Evolutionary conservation across 805 yeast genomes (phyloP), one percentile per base, ranked within the genome.

Genomic region (Kazachstania taianensis): DNA sequence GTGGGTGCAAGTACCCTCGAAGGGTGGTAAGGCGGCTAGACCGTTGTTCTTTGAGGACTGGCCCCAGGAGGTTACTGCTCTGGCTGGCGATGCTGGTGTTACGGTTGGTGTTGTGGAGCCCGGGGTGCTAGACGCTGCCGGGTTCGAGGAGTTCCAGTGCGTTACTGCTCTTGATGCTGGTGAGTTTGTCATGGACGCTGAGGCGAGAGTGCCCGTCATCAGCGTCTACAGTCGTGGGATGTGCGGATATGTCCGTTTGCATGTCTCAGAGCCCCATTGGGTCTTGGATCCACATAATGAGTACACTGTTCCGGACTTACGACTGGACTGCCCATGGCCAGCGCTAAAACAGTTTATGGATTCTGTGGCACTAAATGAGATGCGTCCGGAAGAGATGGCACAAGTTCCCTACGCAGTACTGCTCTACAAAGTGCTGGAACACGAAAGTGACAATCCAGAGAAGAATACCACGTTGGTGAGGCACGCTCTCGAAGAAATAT

Each of bases 201-300:
- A n/a, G 8, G 8, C 12, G 4, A 9, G 12, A 9, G 25, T 22
- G 8, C 89, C 92, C 0, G 49, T 80, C 6, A 51, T 83, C 2
- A 53, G 66, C 5, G 63, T 73, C 1, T 61, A 64, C 28, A 59
- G 78, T 17, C 1, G 41, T 66, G 94, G 94, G 0, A 78, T 79
- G 45, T 82, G 75, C 51, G 86, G 86, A 1, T 57, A 65, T 13
- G 41, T 82, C 4, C 62, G 75, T 28, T 50, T 80, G 4, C 58
- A 71, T 22, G 53, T 70, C n/a, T 54, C 50, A 19, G 84, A 78
- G 45, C 73, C 74, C 7, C 59, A 53, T 46, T 71, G 78, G n/a
- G 71, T 83, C 2, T 59, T 84, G 12, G 87, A 87, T 41, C 73
- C 94, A 1, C 94, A 85, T 53, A 75, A 78, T 0, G 75, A 52